Evolutionary conservation across 441 rosid species (phyloP), one percentile per base, ranked within the genome.

Genomic region (Arabidopsis hybrid): DNA sequence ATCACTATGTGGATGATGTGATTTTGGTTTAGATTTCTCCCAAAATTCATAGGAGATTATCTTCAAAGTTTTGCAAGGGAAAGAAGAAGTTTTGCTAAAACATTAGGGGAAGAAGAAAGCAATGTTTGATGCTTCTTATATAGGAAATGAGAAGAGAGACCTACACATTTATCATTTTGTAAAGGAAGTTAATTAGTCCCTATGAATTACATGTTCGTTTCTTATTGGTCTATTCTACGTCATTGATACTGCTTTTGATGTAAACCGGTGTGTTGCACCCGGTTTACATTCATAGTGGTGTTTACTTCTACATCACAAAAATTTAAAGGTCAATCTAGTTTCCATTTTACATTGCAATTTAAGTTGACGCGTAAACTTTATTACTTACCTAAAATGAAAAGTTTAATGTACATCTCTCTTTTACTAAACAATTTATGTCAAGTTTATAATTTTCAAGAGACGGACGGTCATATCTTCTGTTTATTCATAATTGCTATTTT

Each of bases 1-100:
- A 49, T 67, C 51, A 65, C 3, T 6, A 10, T 36, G 60, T 76
- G 59, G 45, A 55, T 34, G 71, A 18, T 43, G n/a, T 4, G 5
- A 40, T 40, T 50, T 51, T 21, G 32, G 32, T 51, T 12, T 21
- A 21, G 11, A n/a, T 17, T 49, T 17, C 12, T 1, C 4, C 17
- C 16, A 45, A 5, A n/a, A 47, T 47, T 21, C 21, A 47, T 21
- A 51, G 6, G 57, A 4, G 1, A 6, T 11, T 12, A 1, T 10
- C 5, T 42, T 42, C 6, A 42, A 8, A 1, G 1, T n/a, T 46
- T 47, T 8, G 10, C 7, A 47, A 0, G 10, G 21, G 8, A 0
- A 46, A 10, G 12, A 21, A 12, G n/a, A 5, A 1, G n/a, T 21
- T 55, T 32, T 55, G 16, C 60, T 7, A 3, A 13, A 55, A 0